These are phyloP conservation scores for Dictyostelium purpureum DNA, from an alignment of 78 protist genomes.

Conservation along the genomic window DNA sequence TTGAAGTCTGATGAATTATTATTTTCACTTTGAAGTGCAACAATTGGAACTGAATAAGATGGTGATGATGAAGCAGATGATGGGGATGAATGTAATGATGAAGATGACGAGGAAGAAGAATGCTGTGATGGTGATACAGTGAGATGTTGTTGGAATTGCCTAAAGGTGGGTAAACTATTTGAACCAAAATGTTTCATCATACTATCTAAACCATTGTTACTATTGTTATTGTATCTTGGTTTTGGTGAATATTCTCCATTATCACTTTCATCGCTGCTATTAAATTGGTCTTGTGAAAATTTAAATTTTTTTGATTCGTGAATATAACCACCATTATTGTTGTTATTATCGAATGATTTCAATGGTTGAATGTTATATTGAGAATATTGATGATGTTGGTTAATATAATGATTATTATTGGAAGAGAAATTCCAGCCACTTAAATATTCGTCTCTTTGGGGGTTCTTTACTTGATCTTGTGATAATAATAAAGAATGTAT, in stretches of 20 bases:
- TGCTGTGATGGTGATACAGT: background rate
- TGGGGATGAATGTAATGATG: constrained; percentile 3
- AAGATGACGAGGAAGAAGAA: background rate
- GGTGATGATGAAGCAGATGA: constrained; percentile 27
- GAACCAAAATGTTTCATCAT: background rate
- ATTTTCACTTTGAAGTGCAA: background rate
- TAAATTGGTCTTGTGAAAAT: background rate
- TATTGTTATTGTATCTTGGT: background rate
- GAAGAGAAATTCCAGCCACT: constrained; percentile 4
- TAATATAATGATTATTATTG: background rate
- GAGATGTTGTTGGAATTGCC: background rate
- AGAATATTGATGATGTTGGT: background rate
- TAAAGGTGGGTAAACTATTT: constrained; percentile 17
- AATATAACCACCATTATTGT: background rate
- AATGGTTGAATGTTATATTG: background rate
- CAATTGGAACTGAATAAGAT: constrained; percentile 3
- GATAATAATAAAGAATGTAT: background rate
- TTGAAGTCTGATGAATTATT: background rate
- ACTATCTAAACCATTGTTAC: background rate
- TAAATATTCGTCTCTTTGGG: background rate
- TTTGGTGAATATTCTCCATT: constrained; percentile 8
- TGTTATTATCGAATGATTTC: background rate
- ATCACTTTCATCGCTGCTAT: constrained; percentile 22
- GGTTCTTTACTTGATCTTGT: background rate
- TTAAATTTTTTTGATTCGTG: background rate